Conservation (phyloP, 306 rosid species). For the Castanospermum australe region DNA sequence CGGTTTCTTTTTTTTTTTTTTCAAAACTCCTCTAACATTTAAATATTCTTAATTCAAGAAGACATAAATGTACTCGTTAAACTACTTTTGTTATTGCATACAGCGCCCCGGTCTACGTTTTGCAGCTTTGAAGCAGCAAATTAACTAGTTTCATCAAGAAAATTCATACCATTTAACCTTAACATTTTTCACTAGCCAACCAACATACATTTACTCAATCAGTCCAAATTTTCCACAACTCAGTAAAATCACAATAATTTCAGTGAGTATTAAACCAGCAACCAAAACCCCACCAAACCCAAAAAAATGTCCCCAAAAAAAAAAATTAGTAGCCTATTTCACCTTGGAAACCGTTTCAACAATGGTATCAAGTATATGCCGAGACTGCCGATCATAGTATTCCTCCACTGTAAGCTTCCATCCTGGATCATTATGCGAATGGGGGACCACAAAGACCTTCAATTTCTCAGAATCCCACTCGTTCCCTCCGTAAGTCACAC, state of each 20-base stretch:
- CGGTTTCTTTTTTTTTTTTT: not conserved
- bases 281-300: not conserved
- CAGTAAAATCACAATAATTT: not conserved
- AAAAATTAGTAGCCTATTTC: not conserved
- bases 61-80: not conserved
- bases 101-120: not conserved
- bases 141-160: slow-evolving; percentile 3
- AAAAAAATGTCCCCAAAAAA: not conserved
- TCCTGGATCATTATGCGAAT: slow-evolving; percentile 98
- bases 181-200: not conserved
- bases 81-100: not conserved
- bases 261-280: not conserved
- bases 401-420: slow-evolving; percentile 96
- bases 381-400: slow-evolving; percentile 81
- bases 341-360: slow-evolving; percentile 84
- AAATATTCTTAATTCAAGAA: not conserved
- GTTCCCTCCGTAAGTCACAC: slow-evolving; percentile 73
- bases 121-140: not conserved
- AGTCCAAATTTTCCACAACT: not conserved
- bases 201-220: not conserved
- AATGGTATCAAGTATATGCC: slow-evolving; percentile 88
- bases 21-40: not conserved
- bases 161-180: not conserved
- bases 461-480: slow-evolving; percentile 94
- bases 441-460: slow-evolving; percentile 93